Percentiles rank a stretch among this genome's conserved stretches.
phyloP scores from a whole-genome alignment of 768 basidiomycete genomes.

The Rhodotorula kratochvilovae region DNA sequence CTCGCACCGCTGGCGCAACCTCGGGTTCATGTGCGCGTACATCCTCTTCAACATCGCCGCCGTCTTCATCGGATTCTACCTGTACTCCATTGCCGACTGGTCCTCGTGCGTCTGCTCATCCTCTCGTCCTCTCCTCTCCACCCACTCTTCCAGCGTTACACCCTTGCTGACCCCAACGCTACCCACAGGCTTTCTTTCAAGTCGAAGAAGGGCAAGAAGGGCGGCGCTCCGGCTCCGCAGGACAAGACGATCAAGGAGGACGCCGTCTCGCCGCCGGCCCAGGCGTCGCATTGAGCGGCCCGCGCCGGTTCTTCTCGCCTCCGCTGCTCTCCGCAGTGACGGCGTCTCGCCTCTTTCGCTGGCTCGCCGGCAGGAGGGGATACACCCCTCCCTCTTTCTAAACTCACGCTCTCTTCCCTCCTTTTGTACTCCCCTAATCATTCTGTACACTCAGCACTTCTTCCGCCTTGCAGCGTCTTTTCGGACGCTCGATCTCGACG shows the following conservation, averaged over 20 bases:
- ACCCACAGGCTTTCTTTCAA: background rate
- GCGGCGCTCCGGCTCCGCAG: no score
- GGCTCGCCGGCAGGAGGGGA: no score
- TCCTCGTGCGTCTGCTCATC: background rate
- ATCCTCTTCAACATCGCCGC: conserved; percentile 34
- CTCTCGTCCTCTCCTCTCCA: background rate
- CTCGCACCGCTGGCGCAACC: conserved; percentile 31
- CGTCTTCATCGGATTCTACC: conserved; percentile 24
- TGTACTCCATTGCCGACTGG: conserved; percentile 27
- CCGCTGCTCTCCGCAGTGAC: no score
- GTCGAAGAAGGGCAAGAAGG: background rate
- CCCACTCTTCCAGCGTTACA: no score
- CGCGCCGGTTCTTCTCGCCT: background rate
- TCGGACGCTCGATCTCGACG: no score
- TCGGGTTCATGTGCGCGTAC: conserved; percentile 29
- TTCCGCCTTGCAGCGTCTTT: no score
- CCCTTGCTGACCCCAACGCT: background rate
- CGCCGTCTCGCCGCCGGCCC: no score
- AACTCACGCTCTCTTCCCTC: no score
- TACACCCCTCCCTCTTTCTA: no score
- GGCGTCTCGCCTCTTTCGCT: no score
- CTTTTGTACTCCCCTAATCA: no score
- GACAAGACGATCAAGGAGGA: background rate
- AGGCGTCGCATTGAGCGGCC: background rate
- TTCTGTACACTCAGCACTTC: no score